phyloP scores from a whole-genome alignment of 805 yeast genomes.

The Naumovozyma dairenensis region DNA sequence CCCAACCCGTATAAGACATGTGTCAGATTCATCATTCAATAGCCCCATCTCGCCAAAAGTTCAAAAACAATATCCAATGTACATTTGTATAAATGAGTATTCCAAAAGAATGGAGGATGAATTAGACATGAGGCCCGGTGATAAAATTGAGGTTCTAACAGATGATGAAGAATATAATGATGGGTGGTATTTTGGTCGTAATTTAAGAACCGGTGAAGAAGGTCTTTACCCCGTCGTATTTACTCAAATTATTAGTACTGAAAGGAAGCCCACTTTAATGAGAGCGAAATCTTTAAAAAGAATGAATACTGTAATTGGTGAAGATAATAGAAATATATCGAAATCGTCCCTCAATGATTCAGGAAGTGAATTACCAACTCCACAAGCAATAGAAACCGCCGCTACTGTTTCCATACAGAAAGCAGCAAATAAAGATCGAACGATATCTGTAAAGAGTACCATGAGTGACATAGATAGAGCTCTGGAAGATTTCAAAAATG shows the following conservation, averaged over 20 bases:
- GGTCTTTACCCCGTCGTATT: constrained; percentile 90
- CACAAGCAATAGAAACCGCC: constrained; percentile 21
- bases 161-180: constrained; percentile 91
- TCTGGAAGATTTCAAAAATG: constrained; percentile 46
- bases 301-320: constrained; percentile 21
- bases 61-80: constrained; percentile 21
- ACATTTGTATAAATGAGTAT: constrained; percentile 75
- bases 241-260: constrained; percentile 44
- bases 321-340: background rate
- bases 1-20: background rate
- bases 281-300: constrained; percentile 51
- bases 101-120: constrained; percentile 85
- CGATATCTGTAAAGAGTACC: constrained; percentile 40
- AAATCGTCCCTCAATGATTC: constrained; percentile 7
- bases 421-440: constrained; percentile 17
- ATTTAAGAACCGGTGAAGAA: constrained; percentile 57
- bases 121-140: constrained; percentile 69
- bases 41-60: background rate
- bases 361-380: constrained; percentile 18
- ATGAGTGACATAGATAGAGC: constrained; percentile 69
- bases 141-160: constrained; percentile 76
- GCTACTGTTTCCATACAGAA: constrained; percentile 3
- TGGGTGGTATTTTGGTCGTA: constrained; percentile 94
- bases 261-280: constrained; percentile 35
- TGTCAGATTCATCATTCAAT: background rate